Base-by-base conservation (phyloP, 805 yeast genomes). In the Kluyveromyces starmeri region DNA sequence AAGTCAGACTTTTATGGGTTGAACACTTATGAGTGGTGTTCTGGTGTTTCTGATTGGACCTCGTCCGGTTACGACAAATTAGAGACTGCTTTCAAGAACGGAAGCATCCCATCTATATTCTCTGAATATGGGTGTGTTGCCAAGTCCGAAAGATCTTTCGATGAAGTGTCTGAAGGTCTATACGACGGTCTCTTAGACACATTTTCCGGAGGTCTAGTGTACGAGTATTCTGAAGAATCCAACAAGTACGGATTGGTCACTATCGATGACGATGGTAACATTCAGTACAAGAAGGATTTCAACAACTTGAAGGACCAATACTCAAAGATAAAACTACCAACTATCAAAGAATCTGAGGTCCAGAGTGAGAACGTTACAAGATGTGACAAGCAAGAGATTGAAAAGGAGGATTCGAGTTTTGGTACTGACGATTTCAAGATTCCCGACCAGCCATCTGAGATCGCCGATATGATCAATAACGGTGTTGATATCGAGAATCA, bases 201-300 rank as follows among this genome's bases (percentile, higher is more conserved):
- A 5, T 75, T 88, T 50, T 74, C 86, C 33, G 96, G 97, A 46
- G 96, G 96, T 10, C 70, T 88, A 40, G 94, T 88, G n/a, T 88
- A 86, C 61, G 95, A 88, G 62, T 88, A 80, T 62, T 72, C 83
- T 11, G 72, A 82, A 53, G 95, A 31, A 59, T 70, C 64, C 10
- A 73, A 78, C 45, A 58, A 83, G 50, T 88, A 83, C 50, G 96
- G 96, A 14, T 70, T 88, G 41, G 85, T 79, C 24, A 58, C 65
- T 15, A 58, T 78, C 20, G 67, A 62, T 37, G 58, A 57, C 24
- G 67, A 70, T 33, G 66, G 68, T 19, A 58, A 63, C 1, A 38
- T 71, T 13, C 48, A 63, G 6, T 64, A 60, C 26, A 56, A 59
- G 31, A 51, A 55, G 0, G 89, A 81, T 48, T 79, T 65, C 47